Conservation (phyloP, 345 rosid genomes). For the Euphorbia tirucalli region DNA sequence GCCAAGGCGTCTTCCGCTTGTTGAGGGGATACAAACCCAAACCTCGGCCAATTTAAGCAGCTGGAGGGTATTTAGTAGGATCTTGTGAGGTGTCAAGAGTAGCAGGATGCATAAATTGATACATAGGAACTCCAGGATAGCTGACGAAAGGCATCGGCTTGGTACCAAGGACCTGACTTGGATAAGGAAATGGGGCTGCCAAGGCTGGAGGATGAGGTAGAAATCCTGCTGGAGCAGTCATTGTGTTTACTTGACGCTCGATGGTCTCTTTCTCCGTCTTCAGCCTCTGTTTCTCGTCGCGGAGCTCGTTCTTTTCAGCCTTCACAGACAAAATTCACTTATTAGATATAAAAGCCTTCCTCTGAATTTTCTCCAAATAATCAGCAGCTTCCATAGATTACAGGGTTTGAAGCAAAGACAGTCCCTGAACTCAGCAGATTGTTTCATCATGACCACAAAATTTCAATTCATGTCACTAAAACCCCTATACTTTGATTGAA, state of each 20-base stretch:
- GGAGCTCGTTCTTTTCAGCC: constrained; percentile 33
- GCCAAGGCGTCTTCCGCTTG: neutral
- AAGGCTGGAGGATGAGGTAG: constrained; percentile 11
- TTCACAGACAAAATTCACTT: constrained; percentile 4
- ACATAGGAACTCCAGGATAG: constrained; percentile 30
- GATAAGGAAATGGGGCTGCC: constrained; percentile 22
- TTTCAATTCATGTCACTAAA: no score
- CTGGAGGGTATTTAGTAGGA: constrained; percentile 21
- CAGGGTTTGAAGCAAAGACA: no score
- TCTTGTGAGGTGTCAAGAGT: constrained; percentile 28
- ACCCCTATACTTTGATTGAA: no score
- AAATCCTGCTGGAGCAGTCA: constrained; percentile 11
- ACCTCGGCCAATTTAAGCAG: constrained; percentile 20
- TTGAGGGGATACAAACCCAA: neutral
- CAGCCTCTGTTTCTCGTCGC: constrained; percentile 32
- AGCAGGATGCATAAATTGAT: constrained; percentile 31
- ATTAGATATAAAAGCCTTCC: neutral
- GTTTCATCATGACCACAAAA: no score
- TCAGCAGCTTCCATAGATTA: neutral
- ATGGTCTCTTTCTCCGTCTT: constrained; percentile 26
- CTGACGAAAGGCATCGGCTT: constrained; percentile 27
- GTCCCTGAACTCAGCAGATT: no score
- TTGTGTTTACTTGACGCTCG: constrained; percentile 17
- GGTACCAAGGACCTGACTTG: constrained; percentile 22
- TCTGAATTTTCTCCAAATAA: neutral